Base-by-base conservation (phyloP, 257 asterid genomes). In the Solanum bulbocastanum region DNA sequence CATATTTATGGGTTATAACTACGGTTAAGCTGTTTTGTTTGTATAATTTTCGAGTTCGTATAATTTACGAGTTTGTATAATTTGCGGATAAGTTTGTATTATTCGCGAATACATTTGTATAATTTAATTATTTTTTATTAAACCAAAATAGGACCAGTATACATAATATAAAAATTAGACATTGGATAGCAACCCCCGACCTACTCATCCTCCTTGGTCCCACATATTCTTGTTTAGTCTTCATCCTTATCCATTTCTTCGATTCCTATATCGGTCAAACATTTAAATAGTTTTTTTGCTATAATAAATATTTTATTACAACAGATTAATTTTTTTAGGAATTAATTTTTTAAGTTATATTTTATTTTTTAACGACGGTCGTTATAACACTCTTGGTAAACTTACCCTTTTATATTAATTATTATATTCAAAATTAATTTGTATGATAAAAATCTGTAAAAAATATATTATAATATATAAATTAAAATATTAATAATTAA, bases 191-290 rank as follows among this genome's bases (percentile, higher is more conserved):
- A 27, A 13, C 83, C 88, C 89, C 30, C 12, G 22, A 66, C 83
- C 90, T 32, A 20, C 87, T 5, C 68, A 68, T 15, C 69, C 87
- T 71, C 12, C 42, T 35, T 40, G 91, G 88, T 30, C 91, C 93
- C 91, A 78, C 62, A 1, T 14, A 40, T 30, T 36, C 36, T 60
- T 42, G 35, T 60, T 52, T 0, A 82, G 88, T 91, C 94, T 90
- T 92, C 95, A 92, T 92, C 89, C 97, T 93, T 95, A 95, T 95
- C 96, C 92, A 84, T 71, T n/a, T 74, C 60, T 74, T 76, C 15
- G 60, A 13, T 25, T 78, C 36, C 1, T 5, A 23, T 4, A 6
- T 2, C 71, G 71, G 15, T 62, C 71, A 62, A 62, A 62, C 32
- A 62, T 2, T n/a, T 46, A 10, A 42, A 56, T 20, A 6, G n/a